Percentiles rank a stretch among this genome's conserved stretches.
Evolutionary conservation across 176 grass and related monocot species (phyloP).

Genomic region (Coix lacrymajobi): DNA sequence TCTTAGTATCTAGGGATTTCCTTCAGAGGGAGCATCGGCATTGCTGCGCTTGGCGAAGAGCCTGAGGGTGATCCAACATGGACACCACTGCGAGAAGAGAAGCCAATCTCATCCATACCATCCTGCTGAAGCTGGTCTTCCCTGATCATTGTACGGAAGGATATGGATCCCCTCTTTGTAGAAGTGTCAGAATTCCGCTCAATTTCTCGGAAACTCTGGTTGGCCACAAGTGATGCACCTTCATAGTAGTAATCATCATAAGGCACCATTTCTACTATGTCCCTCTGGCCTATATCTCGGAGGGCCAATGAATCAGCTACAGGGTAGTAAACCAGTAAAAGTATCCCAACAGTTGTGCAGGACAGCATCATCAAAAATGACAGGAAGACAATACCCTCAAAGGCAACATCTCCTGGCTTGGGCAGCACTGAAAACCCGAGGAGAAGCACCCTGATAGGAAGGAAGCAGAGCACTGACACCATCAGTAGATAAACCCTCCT

Average conservation of each 20-base stretch:
- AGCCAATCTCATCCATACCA: conserved; percentile 30
- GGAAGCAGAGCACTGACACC: conserved; percentile 61
- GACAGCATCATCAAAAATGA: conserved; percentile 69
- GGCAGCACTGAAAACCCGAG: conserved; percentile 82
- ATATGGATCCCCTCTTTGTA: conserved; percentile 66
- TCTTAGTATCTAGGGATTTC: conserved; percentile 74
- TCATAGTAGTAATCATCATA: conserved; percentile 97
- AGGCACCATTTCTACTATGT: conserved; percentile 60
- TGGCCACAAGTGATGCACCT: conserved; percentile 54
- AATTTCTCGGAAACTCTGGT: conserved; percentile 61
- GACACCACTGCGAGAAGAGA: conserved; percentile 37
- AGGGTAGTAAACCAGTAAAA: conserved; percentile 81
- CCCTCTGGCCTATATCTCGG: conserved; percentile 38
- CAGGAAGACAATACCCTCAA: conserved; percentile 68
- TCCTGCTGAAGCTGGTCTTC: conserved; percentile 58
- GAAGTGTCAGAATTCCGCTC: conserved; percentile 71
- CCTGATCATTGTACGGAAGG: conserved; percentile 70
- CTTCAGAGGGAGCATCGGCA: conserved; percentile 81
- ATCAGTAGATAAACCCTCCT: conserved; percentile 66
- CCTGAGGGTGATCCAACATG: conserved; percentile 58
- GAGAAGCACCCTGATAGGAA: conserved; percentile 73
- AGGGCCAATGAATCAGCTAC: conserved; percentile 72
- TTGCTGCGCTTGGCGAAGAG: conserved; percentile 48
- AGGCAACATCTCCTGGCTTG: conserved; percentile 38
- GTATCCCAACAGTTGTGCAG: conserved; percentile 58